A percentile compares a stretch with the other conserved stretches of the same genome.
Evolutionary conservation across 257 asterid genomes (phyloP).

Genomic region (Salvia hispanica): DNA sequence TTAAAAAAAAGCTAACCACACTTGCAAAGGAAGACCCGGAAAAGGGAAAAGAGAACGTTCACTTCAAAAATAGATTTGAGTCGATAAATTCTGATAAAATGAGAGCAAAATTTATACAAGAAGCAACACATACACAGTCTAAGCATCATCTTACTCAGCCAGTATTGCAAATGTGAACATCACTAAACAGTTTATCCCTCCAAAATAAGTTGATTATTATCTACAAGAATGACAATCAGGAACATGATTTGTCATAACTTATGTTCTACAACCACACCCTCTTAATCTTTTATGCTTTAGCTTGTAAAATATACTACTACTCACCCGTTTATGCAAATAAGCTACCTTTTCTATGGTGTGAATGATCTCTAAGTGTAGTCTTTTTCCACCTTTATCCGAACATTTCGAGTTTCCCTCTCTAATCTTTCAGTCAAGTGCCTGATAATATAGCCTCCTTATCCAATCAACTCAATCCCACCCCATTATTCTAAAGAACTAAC

Average conservation of each 20-base stretch:
- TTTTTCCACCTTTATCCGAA: too few species aligned
- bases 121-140: background rate
- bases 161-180: background rate
- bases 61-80: background rate
- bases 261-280: background rate
- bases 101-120: background rate
- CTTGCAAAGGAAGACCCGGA: background rate
- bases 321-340: background rate
- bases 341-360: background rate
- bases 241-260: background rate
- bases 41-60: background rate
- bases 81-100: background rate
- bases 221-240: background rate
- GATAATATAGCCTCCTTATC: background rate
- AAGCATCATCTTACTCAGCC: background rate
- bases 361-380: background rate
- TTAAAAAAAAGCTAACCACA: background rate
- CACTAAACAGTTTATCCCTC: background rate
- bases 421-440: background rate
- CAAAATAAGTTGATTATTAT: background rate
- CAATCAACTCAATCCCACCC: background rate
- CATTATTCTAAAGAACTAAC: constrained; percentile 15
- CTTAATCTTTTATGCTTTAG: background rate
- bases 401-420: background rate
- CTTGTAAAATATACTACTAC: background rate